Base-by-base conservation (phyloP, 202 grass and related monocot genomes). In the Zizania palustris region DNA sequence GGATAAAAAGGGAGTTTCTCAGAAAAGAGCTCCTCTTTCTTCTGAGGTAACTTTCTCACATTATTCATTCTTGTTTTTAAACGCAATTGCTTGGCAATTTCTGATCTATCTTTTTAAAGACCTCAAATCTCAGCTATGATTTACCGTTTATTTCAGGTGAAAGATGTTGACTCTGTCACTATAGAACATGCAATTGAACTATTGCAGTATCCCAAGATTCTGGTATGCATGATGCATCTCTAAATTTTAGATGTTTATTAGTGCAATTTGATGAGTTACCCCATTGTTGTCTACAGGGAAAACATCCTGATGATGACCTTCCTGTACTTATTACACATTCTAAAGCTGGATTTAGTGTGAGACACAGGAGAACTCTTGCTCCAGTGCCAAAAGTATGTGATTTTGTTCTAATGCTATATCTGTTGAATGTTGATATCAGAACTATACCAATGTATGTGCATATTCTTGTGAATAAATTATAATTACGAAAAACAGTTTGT, bases 161-260 rank as follows among this genome's bases (percentile, higher is more conserved):
- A 93, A 81, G 81, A 90, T 88, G 16, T 86, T 59, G 41, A 67
- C 49, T 82, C 79, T 59, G 18, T 97, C 76, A 92, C 91, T 80
- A 57, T 97, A 35, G 82, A 97, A 77, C 70, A 90, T 82, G 91
- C 95, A 78, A 18, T 97, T 74, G 91, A 97, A 62, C 42, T 97
- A 38, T 73, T 97, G 82, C 89, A 88, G 71, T 97, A 97, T 88
- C 95, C 95, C 12, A 84, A 85, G 82, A 76, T 22, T 60, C 77
- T 97, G 87, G 95, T 97, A 90, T 50, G 70, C 76, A 50, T 72
- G 94, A 90, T 50, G 70, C 76, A 50, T 72, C 4, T 73, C 40
- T 72, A n/a, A 50, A 64, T 65, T 60, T 68, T 63, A 72, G 18
- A 1, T 74, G 34, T 78, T 44, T 43, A 39, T 81, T 39, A 43